Evolutionary conservation across 441 rosid species (phyloP).

Genomic region (Capsella rubella): DNA sequence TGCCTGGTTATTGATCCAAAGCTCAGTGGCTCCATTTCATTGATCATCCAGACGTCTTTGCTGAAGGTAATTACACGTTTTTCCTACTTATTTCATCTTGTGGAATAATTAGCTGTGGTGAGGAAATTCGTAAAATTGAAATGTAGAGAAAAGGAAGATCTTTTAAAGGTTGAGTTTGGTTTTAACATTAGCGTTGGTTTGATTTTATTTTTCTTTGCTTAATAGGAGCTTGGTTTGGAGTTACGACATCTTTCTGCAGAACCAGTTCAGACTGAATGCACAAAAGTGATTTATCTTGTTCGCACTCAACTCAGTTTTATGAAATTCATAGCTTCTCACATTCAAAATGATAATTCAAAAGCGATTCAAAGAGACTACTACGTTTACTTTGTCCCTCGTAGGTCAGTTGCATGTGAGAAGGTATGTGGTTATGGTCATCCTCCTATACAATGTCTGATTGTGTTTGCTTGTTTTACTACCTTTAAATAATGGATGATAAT

Average conservation of each 20-base stretch:
- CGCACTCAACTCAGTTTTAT: slow-evolving; percentile 69
- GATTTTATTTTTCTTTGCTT: not conserved
- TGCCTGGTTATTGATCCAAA: slow-evolving; percentile 90
- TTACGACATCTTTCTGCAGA: slow-evolving; percentile 81
- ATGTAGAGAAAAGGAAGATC: slow-evolving; percentile 8
- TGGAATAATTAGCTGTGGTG: not conserved
- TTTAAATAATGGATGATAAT: slow-evolving; percentile 9
- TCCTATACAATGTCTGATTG: not conserved
- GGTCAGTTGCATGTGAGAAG: slow-evolving; percentile 96
- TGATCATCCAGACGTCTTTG: slow-evolving; percentile 79
- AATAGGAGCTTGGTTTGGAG: slow-evolving; percentile 88
- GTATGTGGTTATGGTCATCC: slow-evolving; percentile 47
- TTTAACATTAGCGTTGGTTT: slow-evolving; percentile 13
- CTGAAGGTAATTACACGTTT: slow-evolving; percentile 58
- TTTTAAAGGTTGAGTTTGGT: slow-evolving; percentile 5
- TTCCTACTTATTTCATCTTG: not conserved
- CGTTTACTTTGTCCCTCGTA: slow-evolving; percentile 91
- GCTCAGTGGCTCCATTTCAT: slow-evolving; percentile 86
- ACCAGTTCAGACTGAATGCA: slow-evolving; percentile 78
- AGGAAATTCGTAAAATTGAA: not conserved
- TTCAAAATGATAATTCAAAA: slow-evolving; percentile 69
- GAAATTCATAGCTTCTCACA: slow-evolving; percentile 78
- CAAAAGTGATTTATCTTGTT: slow-evolving; percentile 83
- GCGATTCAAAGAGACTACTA: slow-evolving; percentile 89
- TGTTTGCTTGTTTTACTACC: slow-evolving; percentile 14